Conservation (phyloP, 306 rosid genomes). For the Vachellia collinsii region DNA sequence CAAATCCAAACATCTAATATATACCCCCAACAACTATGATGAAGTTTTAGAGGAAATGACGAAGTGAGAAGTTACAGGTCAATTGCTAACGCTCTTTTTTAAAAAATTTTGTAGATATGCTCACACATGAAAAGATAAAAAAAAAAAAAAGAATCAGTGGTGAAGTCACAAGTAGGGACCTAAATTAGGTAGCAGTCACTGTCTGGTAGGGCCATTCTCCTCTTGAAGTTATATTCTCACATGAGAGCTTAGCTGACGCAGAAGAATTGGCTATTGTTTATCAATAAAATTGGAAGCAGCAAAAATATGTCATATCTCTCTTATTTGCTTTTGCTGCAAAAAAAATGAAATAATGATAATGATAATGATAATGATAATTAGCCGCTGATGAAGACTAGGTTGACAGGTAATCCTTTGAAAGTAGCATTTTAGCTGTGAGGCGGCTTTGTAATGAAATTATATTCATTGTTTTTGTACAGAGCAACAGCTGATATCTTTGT, state of each 20-base stretch:
- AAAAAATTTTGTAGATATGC: not conserved
- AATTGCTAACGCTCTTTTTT: not conserved
- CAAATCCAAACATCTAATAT: not conserved
- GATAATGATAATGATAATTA: too few species aligned
- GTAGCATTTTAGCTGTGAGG: constrained; percentile 17
- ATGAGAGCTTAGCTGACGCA: not conserved
- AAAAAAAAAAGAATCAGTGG: not conserved
- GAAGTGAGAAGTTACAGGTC: not conserved
- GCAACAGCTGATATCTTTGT: not conserved
- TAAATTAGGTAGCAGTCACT: constrained; percentile 21
- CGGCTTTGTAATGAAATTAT: not conserved
- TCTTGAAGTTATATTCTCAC: not conserved
- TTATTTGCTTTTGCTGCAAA: not conserved
- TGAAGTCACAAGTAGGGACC: constrained; percentile 4
- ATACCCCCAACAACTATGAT: not conserved
- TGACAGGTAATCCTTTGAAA: constrained; percentile 8
- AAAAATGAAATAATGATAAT: too few species aligned
- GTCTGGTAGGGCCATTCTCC: not conserved
- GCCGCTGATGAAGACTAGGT: not conserved
- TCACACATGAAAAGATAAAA: not conserved
- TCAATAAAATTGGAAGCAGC: constrained; percentile 1
- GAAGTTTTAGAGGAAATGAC: not conserved
- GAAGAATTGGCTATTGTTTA: not conserved
- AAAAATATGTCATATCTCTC: not conserved
- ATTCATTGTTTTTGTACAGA: not conserved